Evolutionary conservation across 306 rosid species (phyloP), one percentile per base, ranked within the genome.

Genomic region (Castanea sativa): DNA sequence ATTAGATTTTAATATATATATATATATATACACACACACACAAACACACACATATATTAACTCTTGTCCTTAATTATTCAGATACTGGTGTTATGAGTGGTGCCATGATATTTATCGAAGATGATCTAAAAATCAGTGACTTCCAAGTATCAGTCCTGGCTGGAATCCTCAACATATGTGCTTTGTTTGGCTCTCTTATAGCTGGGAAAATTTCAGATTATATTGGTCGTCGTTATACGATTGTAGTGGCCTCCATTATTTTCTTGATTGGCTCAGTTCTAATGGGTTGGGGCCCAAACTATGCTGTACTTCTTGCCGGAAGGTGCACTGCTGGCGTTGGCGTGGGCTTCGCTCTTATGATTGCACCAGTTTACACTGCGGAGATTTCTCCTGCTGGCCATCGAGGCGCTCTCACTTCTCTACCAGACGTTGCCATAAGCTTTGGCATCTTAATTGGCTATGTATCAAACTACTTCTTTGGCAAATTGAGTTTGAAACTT

Each of bases 61-160:
- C 67, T 43, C 30, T 55, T 18, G 16, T 32, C 25, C 58, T 4
- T 61, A 41, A 41, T 41, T 41, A 5, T 85, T 60, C 82, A 92
- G 98, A 92, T 55, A 91, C 97, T 0, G 99, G 97, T 23, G 99
- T 95, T 2, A 95, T 95, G 99, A 91, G 97, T 81, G 99, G 98
- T 59, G 99, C 99, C 9, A 78, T 91, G 91, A 45, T 92, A 70
- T 95, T 91, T 86, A 95, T 95, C 41, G 80, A 95, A 75, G 99
- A 95, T 1, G 99, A 92, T 14, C 67, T 95, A 4, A 80, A 85
- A 64, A 95, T 92, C 81, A 86, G 33, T 9, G 99, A 95, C 15
- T 73, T 79, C 6, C 89, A 91, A 79, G 91, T 91, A n/a, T 90
- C 85, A 76, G 80, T 92, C 21, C 88, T 95, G 0, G 98, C 94